phyloP scores from a whole-genome alignment of 768 basidiomycete genomes.

The Suillus luteus region DNA sequence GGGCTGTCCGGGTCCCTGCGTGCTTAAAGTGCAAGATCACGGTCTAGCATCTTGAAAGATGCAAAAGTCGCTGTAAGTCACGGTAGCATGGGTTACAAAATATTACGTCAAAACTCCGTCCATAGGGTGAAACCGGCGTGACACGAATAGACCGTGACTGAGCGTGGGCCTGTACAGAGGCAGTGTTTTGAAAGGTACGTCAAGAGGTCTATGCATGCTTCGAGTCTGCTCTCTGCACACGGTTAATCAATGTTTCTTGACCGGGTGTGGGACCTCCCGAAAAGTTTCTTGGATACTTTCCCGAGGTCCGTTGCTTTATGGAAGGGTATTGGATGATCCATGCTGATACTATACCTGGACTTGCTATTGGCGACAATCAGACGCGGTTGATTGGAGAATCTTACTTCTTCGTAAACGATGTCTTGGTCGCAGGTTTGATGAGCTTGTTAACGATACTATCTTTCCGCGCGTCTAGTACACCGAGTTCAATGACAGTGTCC shows the following conservation, averaged over 20 bases:
- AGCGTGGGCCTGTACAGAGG: too few species aligned
- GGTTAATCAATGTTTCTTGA: constrained; percentile 48
- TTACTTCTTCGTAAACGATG: constrained; percentile 83
- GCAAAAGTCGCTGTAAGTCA: too few species aligned
- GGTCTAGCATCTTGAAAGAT: too few species aligned
- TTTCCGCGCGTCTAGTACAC: constrained; percentile 76
- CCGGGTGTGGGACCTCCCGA: constrained; percentile 78
- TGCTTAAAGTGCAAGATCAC: too few species aligned
- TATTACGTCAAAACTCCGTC: too few species aligned
- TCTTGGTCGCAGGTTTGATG: constrained; percentile 79
- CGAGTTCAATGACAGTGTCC: constrained; percentile 94
- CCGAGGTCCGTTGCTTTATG: constrained; percentile 84
- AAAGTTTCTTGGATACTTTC: constrained; percentile 81
- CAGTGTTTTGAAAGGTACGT: too few species aligned
- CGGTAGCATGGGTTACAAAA: too few species aligned
- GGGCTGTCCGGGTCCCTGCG: too few species aligned
- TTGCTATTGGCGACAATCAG: background rate
- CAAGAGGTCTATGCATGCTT: too few species aligned
- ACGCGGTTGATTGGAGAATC: constrained; percentile 25
- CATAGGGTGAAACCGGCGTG: too few species aligned
- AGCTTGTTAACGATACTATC: constrained; percentile 81
- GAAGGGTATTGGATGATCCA: constrained; percentile 93
- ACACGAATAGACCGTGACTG: too few species aligned
- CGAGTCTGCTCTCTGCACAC: too few species aligned
- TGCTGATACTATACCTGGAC: constrained; percentile 83